Base-by-base conservation (phyloP, 2,329 filamentous ascomycete species). In the Fonsecaea multimorphosa region DNA sequence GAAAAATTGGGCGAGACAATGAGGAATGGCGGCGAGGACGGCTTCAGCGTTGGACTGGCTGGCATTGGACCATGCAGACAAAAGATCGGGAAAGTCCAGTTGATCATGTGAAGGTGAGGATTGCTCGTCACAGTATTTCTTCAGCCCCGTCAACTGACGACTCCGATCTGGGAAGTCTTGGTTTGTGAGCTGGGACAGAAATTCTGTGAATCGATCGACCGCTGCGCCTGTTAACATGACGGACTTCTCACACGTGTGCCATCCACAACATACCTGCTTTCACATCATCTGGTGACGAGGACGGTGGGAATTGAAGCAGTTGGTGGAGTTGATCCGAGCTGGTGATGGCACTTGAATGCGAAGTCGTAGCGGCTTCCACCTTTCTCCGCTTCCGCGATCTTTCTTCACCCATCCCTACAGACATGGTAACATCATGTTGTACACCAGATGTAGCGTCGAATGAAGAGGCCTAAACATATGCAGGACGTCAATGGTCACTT, bases 61-160 rank as follows among this genome's bases (percentile, higher is more conserved):
- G 3, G 91, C 93, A 79, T 91, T 93, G 55, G 87, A 88, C 94
- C 94, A 98, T 65, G 89, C 92, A 72, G 96, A 91, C 79, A 96
- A 91, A 44, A 98, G 80, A 72, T 97, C 92, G 1, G 85, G 80
- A 32, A 98, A 85, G 27, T 89, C 82, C 6, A 85, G 81, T 60
- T 86, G 83, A 59, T 86, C 84, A 40, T 87, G 86, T 34, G 81
- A 80, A 66, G 77, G 77, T 19, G 82, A 80, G 65, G 81, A 83
- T 73, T 88, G 85, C 52, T 82, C 80, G 52, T 87, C 84, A 67
- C 81, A 80, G 69, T 82, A 83, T 46, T 76, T 74, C 69, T 81
- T 80, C 53, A 84, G 74, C 44, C 82, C 74, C 61, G 75, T 76
- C 58, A 81, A 74, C 63, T 79, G 80, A 64, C 77, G 74, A 3